Percentiles rank a stretch among this genome's conserved stretches.
phyloP scores from a whole-genome alignment of 179 eudicot genomes.

The Monotropa hypopitys region DNA sequence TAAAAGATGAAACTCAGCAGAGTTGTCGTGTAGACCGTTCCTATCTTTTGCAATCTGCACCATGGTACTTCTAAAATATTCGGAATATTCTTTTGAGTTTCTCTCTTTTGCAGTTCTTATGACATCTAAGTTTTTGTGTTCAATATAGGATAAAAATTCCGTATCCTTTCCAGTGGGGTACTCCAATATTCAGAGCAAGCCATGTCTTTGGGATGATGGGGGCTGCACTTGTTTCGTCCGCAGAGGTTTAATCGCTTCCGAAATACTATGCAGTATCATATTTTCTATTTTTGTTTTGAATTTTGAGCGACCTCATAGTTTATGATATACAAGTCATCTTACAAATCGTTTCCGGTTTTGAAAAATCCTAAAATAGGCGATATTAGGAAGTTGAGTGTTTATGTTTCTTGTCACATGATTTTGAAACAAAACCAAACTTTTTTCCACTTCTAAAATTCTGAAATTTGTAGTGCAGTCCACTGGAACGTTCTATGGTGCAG shows the following conservation, averaged over 20 bases:
- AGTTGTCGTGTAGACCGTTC: slow-evolving; percentile 80
- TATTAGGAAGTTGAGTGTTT: background rate
- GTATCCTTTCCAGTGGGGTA: slow-evolving; percentile 92
- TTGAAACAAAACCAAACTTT: background rate
- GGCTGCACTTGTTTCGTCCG: slow-evolving; percentile 81
- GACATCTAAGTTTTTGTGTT: slow-evolving; percentile 2
- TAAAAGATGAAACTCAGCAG: slow-evolving; percentile 27
- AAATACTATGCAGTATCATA: background rate
- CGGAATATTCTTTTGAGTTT: background rate
- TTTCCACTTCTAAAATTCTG: background rate
- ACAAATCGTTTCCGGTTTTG: too few relatives aligned
- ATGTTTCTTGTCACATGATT: background rate
- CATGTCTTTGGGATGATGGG: slow-evolving; percentile 98
- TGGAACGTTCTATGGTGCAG: slow-evolving; percentile 73
- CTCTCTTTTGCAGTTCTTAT: background rate
- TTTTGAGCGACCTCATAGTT: background rate
- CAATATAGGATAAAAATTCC: slow-evolving; percentile 63
- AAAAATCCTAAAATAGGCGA: background rate
- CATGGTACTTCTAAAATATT: slow-evolving; percentile 41
- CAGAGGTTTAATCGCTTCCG: slow-evolving; percentile 48
- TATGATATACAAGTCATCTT: background rate
- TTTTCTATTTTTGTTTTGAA: background rate
- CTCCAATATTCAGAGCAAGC: slow-evolving; percentile 86
- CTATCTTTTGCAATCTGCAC: slow-evolving; percentile 60
- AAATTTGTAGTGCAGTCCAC: slow-evolving; percentile 55